phyloP scores from a whole-genome alignment of 31 red algal genomes.

The Odonthalia washingtoniensis region DNA sequence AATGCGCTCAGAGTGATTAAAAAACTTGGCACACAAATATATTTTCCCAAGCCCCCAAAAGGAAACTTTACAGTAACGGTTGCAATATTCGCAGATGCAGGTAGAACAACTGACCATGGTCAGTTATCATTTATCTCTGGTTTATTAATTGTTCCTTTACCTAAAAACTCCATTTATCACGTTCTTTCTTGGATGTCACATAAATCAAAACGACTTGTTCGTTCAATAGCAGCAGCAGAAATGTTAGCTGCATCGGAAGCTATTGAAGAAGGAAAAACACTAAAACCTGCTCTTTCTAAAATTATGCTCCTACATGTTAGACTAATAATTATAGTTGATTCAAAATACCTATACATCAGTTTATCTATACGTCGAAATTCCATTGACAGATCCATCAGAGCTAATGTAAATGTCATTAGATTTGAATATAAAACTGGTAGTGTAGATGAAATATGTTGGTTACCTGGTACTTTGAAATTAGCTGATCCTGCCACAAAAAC shows the following conservation, averaged over 20 bases:
- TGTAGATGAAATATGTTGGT: background rate
- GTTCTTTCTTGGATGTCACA: background rate
- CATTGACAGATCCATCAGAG: background rate
- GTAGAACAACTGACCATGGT: no score
- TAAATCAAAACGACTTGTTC: conserved; percentile 1
- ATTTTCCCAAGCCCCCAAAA: no score
- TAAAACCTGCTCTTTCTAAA: background rate
- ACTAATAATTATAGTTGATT: background rate
- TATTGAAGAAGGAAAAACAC: conserved; percentile 17
- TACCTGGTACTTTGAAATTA: background rate
- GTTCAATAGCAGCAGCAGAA: background rate
- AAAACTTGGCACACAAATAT: background rate
- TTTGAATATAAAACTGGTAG: conserved; percentile 12
- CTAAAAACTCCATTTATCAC: background rate
- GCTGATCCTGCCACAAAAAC: conserved; percentile 1
- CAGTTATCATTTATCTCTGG: conserved; percentile 10
- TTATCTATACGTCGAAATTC: background rate
- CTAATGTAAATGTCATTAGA: background rate
- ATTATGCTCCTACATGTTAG: background rate
- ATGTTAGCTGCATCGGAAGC: background rate
- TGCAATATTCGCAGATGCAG: no score
- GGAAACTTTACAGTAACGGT: no score
- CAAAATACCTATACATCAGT: background rate
- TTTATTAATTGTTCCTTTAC: background rate
- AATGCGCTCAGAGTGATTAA: background rate